Percentiles rank a stretch among this genome's conserved stretches.
Evolutionary conservation across 495 filamentous ascomycete species (phyloP).

Genomic region (Annulohypoxylon nitens): DNA sequence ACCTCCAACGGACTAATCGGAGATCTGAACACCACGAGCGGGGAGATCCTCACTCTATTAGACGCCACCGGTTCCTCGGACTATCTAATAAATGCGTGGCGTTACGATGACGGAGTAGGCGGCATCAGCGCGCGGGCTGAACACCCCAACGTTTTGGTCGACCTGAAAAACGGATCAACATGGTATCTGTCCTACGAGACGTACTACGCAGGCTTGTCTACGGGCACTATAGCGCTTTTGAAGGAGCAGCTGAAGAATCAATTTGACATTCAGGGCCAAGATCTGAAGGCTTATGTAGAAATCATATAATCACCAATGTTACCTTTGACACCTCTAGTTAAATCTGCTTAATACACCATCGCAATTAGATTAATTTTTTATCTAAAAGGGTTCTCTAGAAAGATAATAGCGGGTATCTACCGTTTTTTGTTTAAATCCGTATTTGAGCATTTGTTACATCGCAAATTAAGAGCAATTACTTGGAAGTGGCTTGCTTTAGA

Average conservation of each 20-base stretch:
- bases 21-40: slow-evolving; percentile 46
- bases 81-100: slow-evolving; percentile 37
- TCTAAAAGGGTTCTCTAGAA: not conserved
- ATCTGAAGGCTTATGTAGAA: slow-evolving; percentile 47
- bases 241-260: slow-evolving; percentile 34
- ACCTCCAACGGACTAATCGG: slow-evolving; percentile 44
- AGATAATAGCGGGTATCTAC: not conserved
- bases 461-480: not conserved
- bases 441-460: not conserved
- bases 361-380: not conserved
- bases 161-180: slow-evolving; percentile 39
- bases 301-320: slow-evolving; percentile 4
- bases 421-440: not conserved
- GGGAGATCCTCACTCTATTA: slow-evolving; percentile 47
- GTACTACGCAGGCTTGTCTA: slow-evolving; percentile 45
- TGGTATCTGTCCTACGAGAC: slow-evolving; percentile 50
- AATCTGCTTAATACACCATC: not conserved
- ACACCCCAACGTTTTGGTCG: slow-evolving; percentile 39
- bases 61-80: slow-evolving; percentile 23
- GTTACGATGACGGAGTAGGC: slow-evolving; percentile 40
- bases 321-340: not conserved
- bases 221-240: slow-evolving; percentile 34
- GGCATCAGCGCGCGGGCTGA: slow-evolving; percentile 37
- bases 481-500: not conserved
- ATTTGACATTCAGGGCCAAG: slow-evolving; percentile 40